Evolutionary conservation across 2,329 filamentous ascomycete genomes (phyloP).

Genomic region (Penicillium sp.): DNA sequence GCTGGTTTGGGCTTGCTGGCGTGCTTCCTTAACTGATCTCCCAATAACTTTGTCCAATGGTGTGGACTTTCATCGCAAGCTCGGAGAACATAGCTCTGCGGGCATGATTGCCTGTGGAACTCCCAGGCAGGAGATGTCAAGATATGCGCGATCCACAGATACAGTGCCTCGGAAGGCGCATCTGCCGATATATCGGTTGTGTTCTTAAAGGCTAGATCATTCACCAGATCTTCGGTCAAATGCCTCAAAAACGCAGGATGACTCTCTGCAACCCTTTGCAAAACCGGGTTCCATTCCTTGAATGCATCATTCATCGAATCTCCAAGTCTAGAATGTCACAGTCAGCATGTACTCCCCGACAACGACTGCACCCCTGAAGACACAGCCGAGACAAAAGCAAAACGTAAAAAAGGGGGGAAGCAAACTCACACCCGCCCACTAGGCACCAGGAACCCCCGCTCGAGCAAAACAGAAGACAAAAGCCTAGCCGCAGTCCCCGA

Average conservation of each 20-base stretch:
- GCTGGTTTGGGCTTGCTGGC: neutral
- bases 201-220: slow-evolving; percentile 25
- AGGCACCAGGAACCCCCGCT: slow-evolving; percentile 22
- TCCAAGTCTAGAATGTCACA: slow-evolving; percentile 17
- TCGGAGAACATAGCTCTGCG: slow-evolving; percentile 28
- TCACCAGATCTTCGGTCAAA: slow-evolving; percentile 34
- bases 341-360: slow-evolving; percentile 4
- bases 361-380: neutral
- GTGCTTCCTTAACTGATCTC: slow-evolving; percentile 13
- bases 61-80: slow-evolving; percentile 28
- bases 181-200: slow-evolving; percentile 19
- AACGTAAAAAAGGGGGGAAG: neutral
- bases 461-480: slow-evolving; percentile 24
- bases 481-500: slow-evolving; percentile 12
- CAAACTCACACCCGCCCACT: slow-evolving; percentile 23
- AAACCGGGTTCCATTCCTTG: slow-evolving; percentile 30
- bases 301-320: slow-evolving; percentile 24
- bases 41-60: slow-evolving; percentile 25
- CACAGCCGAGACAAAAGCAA: neutral
- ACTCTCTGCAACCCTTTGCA: slow-evolving; percentile 30
- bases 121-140: slow-evolving; percentile 35
- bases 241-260: slow-evolving; percentile 30
- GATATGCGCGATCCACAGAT: slow-evolving; percentile 45
- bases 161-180: slow-evolving; percentile 37
- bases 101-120: slow-evolving; percentile 21